These are phyloP conservation scores for Sporothrix luriei DNA, from an alignment of 2,329 filamentous ascomycete genomes.

Conservation along the genomic window DNA sequence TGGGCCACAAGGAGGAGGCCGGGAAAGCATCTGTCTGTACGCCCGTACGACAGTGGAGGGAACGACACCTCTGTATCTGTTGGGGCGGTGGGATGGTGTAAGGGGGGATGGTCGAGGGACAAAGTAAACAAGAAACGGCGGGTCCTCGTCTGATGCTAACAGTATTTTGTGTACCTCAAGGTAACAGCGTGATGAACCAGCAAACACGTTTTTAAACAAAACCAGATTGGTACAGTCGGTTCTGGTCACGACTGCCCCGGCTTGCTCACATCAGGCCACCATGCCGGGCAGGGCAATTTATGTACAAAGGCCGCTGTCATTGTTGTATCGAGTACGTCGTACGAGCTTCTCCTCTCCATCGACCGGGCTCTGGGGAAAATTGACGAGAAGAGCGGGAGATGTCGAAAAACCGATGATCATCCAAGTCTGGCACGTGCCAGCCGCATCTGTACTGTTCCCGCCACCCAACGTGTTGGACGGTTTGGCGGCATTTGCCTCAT, in stretches of 20 bases:
- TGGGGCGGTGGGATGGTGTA: too few species aligned
- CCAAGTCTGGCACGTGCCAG: constrained; percentile 13
- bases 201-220: neutral
- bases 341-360: neutral
- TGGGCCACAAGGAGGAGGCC: neutral
- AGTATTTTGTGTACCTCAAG: too few species aligned
- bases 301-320: too few species aligned
- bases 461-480: neutral
- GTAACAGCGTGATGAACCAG: too few species aligned
- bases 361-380: neutral
- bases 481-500: neutral
- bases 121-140: too few species aligned
- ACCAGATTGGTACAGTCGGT: neutral
- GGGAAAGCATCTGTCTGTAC: neutral
- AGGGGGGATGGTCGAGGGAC: too few species aligned
- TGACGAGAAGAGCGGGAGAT: neutral
- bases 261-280: too few species aligned
- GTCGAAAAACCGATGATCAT: constrained; percentile 8
- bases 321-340: too few species aligned
- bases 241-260: too few species aligned
- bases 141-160: too few species aligned
- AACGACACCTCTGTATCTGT: neutral
- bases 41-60: neutral
- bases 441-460: neutral
- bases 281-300: neutral